Base-by-base conservation (phyloP, 1,139 yeast genomes). In the Yamadazyma dushanensis region DNA sequence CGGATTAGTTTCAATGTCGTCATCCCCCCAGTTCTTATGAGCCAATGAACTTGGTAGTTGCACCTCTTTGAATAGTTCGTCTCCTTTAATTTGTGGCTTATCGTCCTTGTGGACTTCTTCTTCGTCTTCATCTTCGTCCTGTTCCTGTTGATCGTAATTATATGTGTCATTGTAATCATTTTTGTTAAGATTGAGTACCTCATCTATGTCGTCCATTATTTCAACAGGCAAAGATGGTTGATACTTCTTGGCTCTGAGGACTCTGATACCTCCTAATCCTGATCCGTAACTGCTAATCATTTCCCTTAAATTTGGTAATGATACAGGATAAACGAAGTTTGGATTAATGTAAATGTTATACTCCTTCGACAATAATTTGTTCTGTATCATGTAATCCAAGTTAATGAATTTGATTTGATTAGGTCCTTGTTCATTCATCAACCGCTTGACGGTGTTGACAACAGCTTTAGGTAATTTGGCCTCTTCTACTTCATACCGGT, bases 401-500 rank as follows among this genome's bases (percentile, higher is more conserved):
- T 60, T 62, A 5, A 48, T 45, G 16, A 50, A 53, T 25, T 63
- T 47, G 11, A 64, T 63, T 45, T 71, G 71, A 19, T 51, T 48
- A 35, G 61, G 68, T 1, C 74, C 76, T 35, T 63, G 66, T 40
- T 73, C 67, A 37, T 51, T 60, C 53, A 53, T 53, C 29, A 63
- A 53, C 13, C 49, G 42, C 40, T 64, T 68, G 15, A 69, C 46
- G n/a, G 59, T 41, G 43, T 62, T 69, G 7, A 59, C 56, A 21
- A 78, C 53, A 9, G 55, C 47, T 47, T 81, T 83, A 15, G 78
- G 67, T 31, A 83, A 61, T 45, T 77, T 78, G 15, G 66, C 63
- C 56, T 92, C 99, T 17, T 83, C 80, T 5, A 89, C 79, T 55
- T 92, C 98, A 48, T 89, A 86, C 35, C 86, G 78, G 60, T 92